These are phyloP conservation scores for Phytophthora pseudosyringae DNA, from an alignment of 352 stramenopile species.

Conservation along the genomic window DNA sequence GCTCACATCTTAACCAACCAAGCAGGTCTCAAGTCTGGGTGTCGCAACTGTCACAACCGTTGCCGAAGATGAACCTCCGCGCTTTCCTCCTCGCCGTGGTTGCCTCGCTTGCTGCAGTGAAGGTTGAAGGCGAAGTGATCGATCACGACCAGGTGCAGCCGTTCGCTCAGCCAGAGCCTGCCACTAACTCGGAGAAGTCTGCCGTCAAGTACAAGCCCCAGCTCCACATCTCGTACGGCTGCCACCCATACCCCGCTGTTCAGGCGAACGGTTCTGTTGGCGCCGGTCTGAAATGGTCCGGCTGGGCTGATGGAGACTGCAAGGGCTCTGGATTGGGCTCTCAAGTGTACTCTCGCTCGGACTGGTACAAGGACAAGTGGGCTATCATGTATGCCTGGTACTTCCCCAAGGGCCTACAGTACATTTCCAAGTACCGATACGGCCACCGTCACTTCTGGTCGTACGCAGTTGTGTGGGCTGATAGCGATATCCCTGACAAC, in stretches of 20 bases:
- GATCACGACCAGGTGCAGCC: constrained; percentile 16
- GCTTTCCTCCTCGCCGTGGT: constrained; percentile 11
- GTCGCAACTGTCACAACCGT: background rate
- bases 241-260: constrained; percentile 18
- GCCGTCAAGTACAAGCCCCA: constrained; percentile 19
- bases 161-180: constrained; percentile 6
- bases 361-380: constrained; percentile 30
- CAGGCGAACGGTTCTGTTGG: constrained; percentile 9
- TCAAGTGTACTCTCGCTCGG: constrained; percentile 33
- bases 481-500: too few species aligned
- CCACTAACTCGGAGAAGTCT: constrained; percentile 14
- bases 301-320: constrained; percentile 23
- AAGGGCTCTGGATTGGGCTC: constrained; percentile 24
- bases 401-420: too few species aligned
- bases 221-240: constrained; percentile 13
- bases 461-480: too few species aligned
- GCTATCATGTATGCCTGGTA: constrained; percentile 32
- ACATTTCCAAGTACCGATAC: too few species aligned
- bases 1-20: constrained; percentile 3
- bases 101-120: constrained; percentile 1
- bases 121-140: constrained; percentile 18
- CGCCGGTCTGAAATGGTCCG: constrained; percentile 14
- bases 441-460: constrained; percentile 17
- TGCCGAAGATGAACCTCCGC: constrained; percentile 15
- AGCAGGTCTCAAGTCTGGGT: background rate